Evolutionary conservation across 2,329 filamentous ascomycete genomes (phyloP).

Genomic region (Alternaria gansuensis): DNA sequence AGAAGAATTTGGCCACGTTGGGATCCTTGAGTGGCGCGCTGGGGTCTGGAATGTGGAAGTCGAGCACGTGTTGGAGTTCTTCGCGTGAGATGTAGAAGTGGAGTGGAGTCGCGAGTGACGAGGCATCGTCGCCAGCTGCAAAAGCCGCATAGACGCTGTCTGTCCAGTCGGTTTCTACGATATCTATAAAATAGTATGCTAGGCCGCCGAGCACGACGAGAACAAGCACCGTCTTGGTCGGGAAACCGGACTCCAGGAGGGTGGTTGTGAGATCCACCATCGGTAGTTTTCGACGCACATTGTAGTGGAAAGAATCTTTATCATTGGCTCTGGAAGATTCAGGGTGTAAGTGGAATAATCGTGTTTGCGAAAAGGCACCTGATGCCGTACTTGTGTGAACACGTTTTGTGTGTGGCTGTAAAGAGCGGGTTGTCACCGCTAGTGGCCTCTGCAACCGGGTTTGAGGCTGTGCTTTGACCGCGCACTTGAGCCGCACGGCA

Average conservation of each 20-base stretch:
- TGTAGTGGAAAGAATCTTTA: background rate
- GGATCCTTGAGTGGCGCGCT: conserved; percentile 33
- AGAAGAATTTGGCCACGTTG: conserved; percentile 31
- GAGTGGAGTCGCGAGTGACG: conserved; percentile 29
- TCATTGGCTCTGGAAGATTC: background rate
- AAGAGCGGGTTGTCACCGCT: conserved; percentile 19
- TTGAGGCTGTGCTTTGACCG: conserved; percentile 8
- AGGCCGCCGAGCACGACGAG: conserved; percentile 34
- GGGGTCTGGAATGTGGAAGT: conserved; percentile 38
- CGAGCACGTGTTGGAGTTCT: conserved; percentile 39
- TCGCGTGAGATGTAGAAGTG: conserved; percentile 42
- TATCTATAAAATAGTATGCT: conserved; percentile 39
- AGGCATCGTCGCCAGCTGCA: conserved; percentile 18
- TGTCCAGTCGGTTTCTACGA: conserved; percentile 32
- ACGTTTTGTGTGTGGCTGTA: conserved; percentile 28
- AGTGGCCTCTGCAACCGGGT: conserved; percentile 11
- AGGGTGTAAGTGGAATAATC: background rate
- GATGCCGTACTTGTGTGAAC: conserved; percentile 21
- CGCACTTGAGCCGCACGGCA: conserved; percentile 11
- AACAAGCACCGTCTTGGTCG: conserved; percentile 44
- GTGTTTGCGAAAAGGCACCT: conserved; percentile 27
- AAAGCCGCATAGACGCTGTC: conserved; percentile 33
- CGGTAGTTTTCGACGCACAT: background rate
- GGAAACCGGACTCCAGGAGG: conserved; percentile 42
- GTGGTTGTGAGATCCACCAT: background rate